Conservation (phyloP, 2,329 filamentous ascomycete genomes). For the Saccharata proteae region DNA sequence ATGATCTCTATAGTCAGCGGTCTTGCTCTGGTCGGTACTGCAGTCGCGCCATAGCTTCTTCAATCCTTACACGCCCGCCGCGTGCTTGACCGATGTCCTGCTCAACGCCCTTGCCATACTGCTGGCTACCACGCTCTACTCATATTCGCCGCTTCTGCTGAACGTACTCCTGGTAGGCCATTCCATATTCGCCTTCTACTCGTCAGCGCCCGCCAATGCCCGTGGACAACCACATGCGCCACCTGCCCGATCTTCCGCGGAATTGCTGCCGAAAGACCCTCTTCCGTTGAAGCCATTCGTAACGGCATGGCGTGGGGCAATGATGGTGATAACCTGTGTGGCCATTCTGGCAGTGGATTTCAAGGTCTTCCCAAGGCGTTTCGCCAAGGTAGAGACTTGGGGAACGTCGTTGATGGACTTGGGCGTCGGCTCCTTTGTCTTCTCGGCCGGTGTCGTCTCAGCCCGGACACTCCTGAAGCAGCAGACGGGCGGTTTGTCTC, state of each 20-base stretch:
- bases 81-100: conserved; percentile 68
- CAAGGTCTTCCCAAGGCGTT: conserved; percentile 78
- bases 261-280: conserved; percentile 23
- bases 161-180: conserved; percentile 63
- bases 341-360: conserved; percentile 98
- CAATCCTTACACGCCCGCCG: conserved; percentile 53
- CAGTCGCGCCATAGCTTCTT: conserved; percentile 80
- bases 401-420: conserved; percentile 98
- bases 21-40: conserved; percentile 78
- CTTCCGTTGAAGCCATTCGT: conserved; percentile 84
- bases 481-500: conserved; percentile 39
- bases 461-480: conserved; percentile 69
- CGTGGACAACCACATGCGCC: conserved; percentile 12
- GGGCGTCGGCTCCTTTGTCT: conserved; percentile 95
- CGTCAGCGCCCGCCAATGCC: conserved; percentile 15
- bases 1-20: conserved; percentile 49
- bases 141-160: conserved; percentile 60
- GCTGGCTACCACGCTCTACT: conserved; percentile 77
- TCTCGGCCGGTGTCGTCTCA: conserved; percentile 82
- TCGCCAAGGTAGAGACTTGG: conserved; percentile 98
- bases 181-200: conserved; percentile 48
- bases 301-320: conserved; percentile 78
- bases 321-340: conserved; percentile 82
- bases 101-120: conserved; percentile 75
- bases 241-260: conserved; percentile 14